phyloP scores from a whole-genome alignment of 192 early-diverging fungal genomes.

The Chytriomyces hyalinus region DNA sequence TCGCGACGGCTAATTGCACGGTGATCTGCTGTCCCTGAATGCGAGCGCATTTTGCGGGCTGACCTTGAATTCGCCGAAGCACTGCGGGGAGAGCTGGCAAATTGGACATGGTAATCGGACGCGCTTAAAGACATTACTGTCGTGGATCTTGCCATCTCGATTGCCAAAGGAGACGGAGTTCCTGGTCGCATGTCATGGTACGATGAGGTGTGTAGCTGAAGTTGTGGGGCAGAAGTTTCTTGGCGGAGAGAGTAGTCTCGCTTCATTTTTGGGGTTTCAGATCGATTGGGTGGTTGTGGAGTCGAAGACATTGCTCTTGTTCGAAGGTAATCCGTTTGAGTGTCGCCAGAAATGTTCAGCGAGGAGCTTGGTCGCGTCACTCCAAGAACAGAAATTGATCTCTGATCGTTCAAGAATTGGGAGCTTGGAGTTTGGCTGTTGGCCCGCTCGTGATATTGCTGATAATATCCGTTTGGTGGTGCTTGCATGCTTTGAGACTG shows the following conservation, averaged over 20 bases:
- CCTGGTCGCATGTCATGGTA: conserved; percentile 3
- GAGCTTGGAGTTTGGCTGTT: neutral
- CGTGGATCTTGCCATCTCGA: neutral
- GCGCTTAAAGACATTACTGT: conserved; percentile 30
- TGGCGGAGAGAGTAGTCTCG: neutral
- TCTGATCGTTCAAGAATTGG: neutral
- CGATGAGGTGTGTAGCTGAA: neutral
- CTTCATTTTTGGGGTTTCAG: neutral
- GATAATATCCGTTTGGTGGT: neutral
- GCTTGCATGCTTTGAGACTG: neutral
- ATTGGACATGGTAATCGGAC: conserved; percentile 30
- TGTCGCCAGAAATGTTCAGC: neutral
- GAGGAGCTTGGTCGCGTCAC: neutral
- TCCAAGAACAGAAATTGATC: neutral
- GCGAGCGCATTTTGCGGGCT: conserved; percentile 26
- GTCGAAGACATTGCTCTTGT: neutral
- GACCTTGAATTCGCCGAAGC: neutral
- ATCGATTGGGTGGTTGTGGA: neutral
- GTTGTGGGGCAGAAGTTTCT: neutral
- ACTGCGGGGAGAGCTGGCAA: neutral
- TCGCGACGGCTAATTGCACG: conserved; percentile 28
- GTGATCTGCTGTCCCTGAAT: conserved; percentile 26
- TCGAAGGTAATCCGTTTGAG: neutral
- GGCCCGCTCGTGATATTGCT: too few relatives aligned
- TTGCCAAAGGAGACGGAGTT: neutral